Base-by-base conservation (phyloP, 1,284 basidiomycete genomes). In the Papiliotrema laurentii region DNA sequence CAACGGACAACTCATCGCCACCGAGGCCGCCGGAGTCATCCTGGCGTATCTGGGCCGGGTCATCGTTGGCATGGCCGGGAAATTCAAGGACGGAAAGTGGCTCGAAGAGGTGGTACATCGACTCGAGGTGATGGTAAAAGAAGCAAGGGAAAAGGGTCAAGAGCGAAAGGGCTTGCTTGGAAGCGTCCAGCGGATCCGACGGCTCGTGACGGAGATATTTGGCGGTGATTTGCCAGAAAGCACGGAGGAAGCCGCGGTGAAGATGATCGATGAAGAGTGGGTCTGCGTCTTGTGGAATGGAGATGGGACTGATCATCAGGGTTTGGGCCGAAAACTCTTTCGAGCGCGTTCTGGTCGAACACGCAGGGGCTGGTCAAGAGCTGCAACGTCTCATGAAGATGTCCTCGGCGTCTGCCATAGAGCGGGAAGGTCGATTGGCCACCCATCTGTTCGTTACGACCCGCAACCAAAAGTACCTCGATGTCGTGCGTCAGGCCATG, bases 41-140 rank as follows among this genome's bases (percentile, higher is more conserved):
- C 72, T 80, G 6, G 75, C 79, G 1, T 92, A 83, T 60, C 54
- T 83, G 18, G 77, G 86, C 24, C 80, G 79, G 48, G 73, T 92
- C 2, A 45, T 84, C 1, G 72, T 83, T 21, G 75, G 76, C 22
- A 69, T 91, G 10, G 70, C 79, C 0, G 75, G 79, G 7, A 85
- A 84, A 60, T 77, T 81, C 46, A 69, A 71, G 19, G 72, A 76
- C 57, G 61, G 78, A 25, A 52, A 33, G 21, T 69, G 63, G 45
- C 47, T 69, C n/a, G 19, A 39, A 11, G 60, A 54, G 13, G 46
- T 71, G 18, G 45, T 60, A 2, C 54, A 33, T 0, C 57, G 57
- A 19, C 33, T 72, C 31, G 53, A 56, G 3, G 47, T 41, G 6
- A 49, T 58, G 2, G 46, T 72, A 31, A 26, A 42, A 16, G 59